A percentile compares a stretch with the other conserved stretches of the same genome.
These are phyloP conservation scores for Clitoria ternatea DNA, from an alignment of 306 rosid genomes.

Conservation along the genomic window DNA sequence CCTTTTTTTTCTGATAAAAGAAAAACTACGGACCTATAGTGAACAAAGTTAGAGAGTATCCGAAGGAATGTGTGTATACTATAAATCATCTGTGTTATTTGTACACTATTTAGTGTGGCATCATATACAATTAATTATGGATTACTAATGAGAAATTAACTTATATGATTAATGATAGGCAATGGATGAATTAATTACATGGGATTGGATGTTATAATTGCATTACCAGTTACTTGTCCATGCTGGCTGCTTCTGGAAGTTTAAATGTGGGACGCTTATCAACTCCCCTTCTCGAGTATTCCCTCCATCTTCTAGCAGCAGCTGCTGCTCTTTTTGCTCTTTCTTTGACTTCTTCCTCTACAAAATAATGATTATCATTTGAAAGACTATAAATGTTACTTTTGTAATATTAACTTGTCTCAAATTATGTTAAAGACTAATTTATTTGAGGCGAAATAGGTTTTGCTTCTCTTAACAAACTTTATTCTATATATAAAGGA, in stretches of 20 bases:
- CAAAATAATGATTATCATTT: slow-evolving; percentile 21
- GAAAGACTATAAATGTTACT: neutral
- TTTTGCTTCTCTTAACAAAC: too few species aligned
- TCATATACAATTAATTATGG: slow-evolving; percentile 32
- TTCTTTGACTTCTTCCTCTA: slow-evolving; percentile 77
- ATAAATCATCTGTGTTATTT: slow-evolving; percentile 19
- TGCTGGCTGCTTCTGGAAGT: slow-evolving; percentile 63
- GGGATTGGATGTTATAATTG: slow-evolving; percentile 9
- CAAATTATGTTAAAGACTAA: too few species aligned
- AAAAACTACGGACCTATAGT: too few species aligned
- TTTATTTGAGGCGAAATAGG: too few species aligned
- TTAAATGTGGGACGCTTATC: slow-evolving; percentile 80
- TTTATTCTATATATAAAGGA: too few species aligned
- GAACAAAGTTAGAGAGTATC: too few species aligned
- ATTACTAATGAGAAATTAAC: slow-evolving; percentile 4
- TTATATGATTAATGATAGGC: slow-evolving; percentile 3
- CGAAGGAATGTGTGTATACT: neutral
- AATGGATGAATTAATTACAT: slow-evolving; percentile 38
- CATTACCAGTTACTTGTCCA: slow-evolving; percentile 44
- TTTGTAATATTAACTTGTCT: too few species aligned
- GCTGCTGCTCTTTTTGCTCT: slow-evolving; percentile 80
- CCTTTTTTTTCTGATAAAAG: too few species aligned
- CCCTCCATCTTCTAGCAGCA: slow-evolving; percentile 93
- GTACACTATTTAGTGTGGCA: slow-evolving; percentile 21
- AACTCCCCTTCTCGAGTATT: slow-evolving; percentile 83